These are phyloP conservation scores for Laburnicola sp. DNA, from an alignment of 2,329 filamentous ascomycete genomes.

Conservation along the genomic window DNA sequence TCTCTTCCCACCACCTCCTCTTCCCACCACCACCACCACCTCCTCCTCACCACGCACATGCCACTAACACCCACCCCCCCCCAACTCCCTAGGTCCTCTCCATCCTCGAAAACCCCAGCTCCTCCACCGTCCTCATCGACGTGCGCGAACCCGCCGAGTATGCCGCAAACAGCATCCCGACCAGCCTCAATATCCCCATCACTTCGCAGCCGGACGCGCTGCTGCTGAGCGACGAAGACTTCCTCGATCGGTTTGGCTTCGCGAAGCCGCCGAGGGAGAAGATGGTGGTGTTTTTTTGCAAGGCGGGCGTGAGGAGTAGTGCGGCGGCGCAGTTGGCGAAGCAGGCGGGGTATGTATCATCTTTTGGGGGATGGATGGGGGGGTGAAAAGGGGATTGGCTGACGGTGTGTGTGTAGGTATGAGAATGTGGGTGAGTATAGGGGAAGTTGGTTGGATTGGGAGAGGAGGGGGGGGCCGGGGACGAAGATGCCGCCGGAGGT, in stretches of 20 bases:
- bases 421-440: slow-evolving; percentile 69
- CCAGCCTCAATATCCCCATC: slow-evolving; percentile 80
- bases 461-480: slow-evolving; percentile 65
- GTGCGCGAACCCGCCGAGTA: slow-evolving; percentile 74
- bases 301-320: slow-evolving; percentile 79
- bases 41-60: background rate
- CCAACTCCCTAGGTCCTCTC: slow-evolving; percentile 1
- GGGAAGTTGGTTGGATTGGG: slow-evolving; percentile 85
- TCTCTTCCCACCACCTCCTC: background rate
- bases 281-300: slow-evolving; percentile 78
- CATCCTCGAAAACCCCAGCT: slow-evolving; percentile 32
- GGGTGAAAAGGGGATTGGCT: background rate
- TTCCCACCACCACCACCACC: background rate
- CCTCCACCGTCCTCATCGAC: slow-evolving; percentile 53
- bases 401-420: slow-evolving; percentile 52
- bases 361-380: slow-evolving; percentile 23
- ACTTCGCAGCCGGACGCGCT: slow-evolving; percentile 76
- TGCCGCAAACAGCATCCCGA: slow-evolving; percentile 69
- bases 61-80: background rate
- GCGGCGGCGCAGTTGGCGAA: slow-evolving; percentile 76
- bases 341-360: slow-evolving; percentile 71
- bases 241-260: slow-evolving; percentile 80
- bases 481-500: slow-evolving; percentile 25
- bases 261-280: slow-evolving; percentile 30
- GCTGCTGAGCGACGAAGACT: slow-evolving; percentile 75